Conservation (phyloP, 1,139 yeast genomes). For the Yamadazyma epiphylla region DNA sequence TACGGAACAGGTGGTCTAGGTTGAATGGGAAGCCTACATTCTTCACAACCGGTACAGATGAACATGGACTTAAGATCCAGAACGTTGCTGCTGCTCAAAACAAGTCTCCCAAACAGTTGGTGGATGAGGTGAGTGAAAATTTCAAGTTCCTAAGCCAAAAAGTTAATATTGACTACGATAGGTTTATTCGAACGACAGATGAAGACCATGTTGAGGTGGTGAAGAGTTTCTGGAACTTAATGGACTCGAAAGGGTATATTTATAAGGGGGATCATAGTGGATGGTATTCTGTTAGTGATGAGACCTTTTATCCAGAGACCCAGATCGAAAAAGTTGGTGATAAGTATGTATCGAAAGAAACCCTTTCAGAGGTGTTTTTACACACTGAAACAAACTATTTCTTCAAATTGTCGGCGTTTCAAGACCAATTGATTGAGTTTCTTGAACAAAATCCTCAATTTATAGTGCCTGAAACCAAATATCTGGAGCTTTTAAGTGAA, state of each 20-base stretch:
- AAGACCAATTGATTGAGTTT: slow-evolving; percentile 46
- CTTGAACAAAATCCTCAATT: slow-evolving; percentile 51
- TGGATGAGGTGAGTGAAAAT: slow-evolving; percentile 62
- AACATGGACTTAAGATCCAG: slow-evolving; percentile 92
- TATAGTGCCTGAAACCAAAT: slow-evolving; percentile 61
- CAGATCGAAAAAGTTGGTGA: slow-evolving; percentile 52
- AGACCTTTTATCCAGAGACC: slow-evolving; percentile 84
- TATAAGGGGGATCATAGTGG: slow-evolving; percentile 85
- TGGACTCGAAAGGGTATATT: slow-evolving; percentile 60
- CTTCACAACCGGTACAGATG: slow-evolving; percentile 93
- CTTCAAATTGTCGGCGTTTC: slow-evolving; percentile 66
- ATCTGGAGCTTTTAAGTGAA: slow-evolving; percentile 55
- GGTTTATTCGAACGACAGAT: slow-evolving; percentile 92
- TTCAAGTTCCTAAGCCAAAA: slow-evolving; percentile 59
- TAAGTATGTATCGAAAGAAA: slow-evolving; percentile 60
- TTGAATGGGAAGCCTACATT: slow-evolving; percentile 39
- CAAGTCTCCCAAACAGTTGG: slow-evolving; percentile 59
- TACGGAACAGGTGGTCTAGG: slow-evolving; percentile 68
- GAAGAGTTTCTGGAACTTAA: slow-evolving; percentile 60
- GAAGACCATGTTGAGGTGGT: slow-evolving; percentile 69
- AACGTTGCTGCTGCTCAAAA: slow-evolving; percentile 54
- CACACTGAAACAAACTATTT: slow-evolving; percentile 85
- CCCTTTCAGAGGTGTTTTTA: slow-evolving; percentile 70
- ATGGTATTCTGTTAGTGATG: slow-evolving; percentile 95
- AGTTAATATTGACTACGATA: slow-evolving; percentile 57